phyloP scores from a whole-genome alignment of 768 basidiomycete genomes.

The Suillus weaverae region DNA sequence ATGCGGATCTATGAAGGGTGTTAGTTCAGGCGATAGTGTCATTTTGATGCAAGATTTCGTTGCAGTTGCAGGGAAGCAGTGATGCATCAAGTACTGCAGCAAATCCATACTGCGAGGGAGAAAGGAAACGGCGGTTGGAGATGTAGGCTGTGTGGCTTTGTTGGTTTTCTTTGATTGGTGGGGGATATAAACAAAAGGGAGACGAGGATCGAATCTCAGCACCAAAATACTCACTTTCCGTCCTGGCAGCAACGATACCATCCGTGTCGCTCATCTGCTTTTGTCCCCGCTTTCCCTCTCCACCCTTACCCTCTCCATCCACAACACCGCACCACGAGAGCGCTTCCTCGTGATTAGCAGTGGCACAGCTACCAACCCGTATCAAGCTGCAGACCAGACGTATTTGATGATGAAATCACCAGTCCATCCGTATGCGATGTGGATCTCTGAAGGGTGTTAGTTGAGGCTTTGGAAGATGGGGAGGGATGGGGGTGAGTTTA shows the following conservation, averaged over 20 bases:
- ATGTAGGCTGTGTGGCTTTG: slow-evolving; percentile 64
- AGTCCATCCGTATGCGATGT: slow-evolving; percentile 92
- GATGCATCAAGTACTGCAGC: no score
- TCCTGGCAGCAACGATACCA: slow-evolving; percentile 46
- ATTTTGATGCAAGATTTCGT: no score
- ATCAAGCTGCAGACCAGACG: slow-evolving; percentile 91
- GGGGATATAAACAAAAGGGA: not conserved
- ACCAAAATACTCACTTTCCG: slow-evolving; percentile 41
- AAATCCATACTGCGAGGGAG: slow-evolving; percentile 94
- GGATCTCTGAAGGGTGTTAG: slow-evolving; percentile 50
- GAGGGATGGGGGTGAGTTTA: no score
- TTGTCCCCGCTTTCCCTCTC: slow-evolving; percentile 7
- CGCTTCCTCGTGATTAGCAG: slow-evolving; percentile 64
- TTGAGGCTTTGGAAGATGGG: not conserved
- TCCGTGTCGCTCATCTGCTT: slow-evolving; percentile 17
- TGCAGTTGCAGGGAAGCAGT: no score
- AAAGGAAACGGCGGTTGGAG: slow-evolving; percentile 87
- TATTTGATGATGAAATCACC: slow-evolving; percentile 98
- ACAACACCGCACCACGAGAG: not conserved
- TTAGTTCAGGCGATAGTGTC: no score
- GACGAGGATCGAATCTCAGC: not conserved
- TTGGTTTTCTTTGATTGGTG: not conserved
- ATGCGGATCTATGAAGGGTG: no score
- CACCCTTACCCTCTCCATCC: slow-evolving; percentile 18
- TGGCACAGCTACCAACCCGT: slow-evolving; percentile 88